Conservation (phyloP, 257 asterid genomes). For the Striga asiatica region DNA sequence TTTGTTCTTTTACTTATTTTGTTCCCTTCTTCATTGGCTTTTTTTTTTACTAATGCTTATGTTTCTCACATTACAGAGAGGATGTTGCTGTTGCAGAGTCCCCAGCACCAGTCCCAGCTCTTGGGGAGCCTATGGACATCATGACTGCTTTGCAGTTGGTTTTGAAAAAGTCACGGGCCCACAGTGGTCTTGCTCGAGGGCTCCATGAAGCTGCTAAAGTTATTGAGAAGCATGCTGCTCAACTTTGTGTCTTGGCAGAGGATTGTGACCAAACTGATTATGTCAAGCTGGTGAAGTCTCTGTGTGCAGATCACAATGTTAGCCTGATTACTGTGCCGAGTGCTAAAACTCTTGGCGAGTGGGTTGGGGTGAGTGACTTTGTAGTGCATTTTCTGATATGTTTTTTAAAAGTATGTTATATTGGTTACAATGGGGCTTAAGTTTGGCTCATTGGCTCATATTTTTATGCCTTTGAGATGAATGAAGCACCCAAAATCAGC, state of each 20-base stretch:
- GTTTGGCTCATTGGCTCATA: conserved; percentile 28
- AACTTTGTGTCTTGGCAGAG: conserved; percentile 65
- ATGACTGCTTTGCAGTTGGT: conserved; percentile 56
- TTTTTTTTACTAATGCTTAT: not conserved
- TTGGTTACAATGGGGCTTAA: conserved; percentile 24
- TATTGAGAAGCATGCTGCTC: conserved; percentile 62
- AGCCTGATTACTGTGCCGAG: conserved; percentile 50
- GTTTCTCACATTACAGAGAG: conserved; percentile 32
- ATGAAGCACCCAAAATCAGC: conserved; percentile 35
- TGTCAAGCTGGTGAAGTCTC: conserved; percentile 59
- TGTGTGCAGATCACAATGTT: conserved; percentile 65
- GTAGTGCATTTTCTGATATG: not conserved
- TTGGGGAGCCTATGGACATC: conserved; percentile 56
- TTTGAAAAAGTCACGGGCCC: conserved; percentile 56
- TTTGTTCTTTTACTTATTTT: not conserved
- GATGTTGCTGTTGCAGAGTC: conserved; percentile 31
- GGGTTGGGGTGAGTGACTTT: conserved; percentile 58
- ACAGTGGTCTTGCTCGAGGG: conserved; percentile 56
- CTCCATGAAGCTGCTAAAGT: conserved; percentile 62
- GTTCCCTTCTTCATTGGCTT: not conserved
- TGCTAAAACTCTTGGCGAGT: conserved; percentile 72
- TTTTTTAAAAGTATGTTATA: not conserved
- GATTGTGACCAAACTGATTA: conserved; percentile 62
- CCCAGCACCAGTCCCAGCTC: conserved; percentile 31
- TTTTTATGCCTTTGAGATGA: conserved; percentile 29